Evolutionary conservation across 2,329 filamentous ascomycete genomes (phyloP), one percentile per base, ranked within the genome.

Genomic region (Xylariales sp.): DNA sequence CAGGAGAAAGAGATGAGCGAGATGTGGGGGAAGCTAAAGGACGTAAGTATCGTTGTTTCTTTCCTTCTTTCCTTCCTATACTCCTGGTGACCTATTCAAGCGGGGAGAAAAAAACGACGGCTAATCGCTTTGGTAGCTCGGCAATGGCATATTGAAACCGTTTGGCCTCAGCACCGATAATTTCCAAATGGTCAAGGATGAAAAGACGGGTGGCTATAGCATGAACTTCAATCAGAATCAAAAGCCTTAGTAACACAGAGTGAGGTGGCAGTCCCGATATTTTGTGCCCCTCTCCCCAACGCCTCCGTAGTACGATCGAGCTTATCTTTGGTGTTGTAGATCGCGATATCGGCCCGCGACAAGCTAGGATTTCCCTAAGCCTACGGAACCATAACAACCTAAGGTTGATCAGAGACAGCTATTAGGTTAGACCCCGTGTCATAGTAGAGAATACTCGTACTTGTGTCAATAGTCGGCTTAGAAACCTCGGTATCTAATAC

Each of bases 1-100:
- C 93, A 94, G 81, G 91, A 97, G 76, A 87, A 86, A 73, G 96
- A 99, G 81, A 93, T 96, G 87, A 90, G 87, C 2, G 95, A 99
- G 81, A 97, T 98, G 94, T 97, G 97, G 94, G 93, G 91, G 18
- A 97, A 98, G 82, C 81, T 99, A 74, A 97, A 97, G 78, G 90
- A 91, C 73, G 88, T 89, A 72, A 82, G 87, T 84, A 10, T 36
- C 16, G 7, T 58, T 8, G 10, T 4, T 23, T 23, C 23, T 23
- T 23, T 23, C 23, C 23, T 23, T 23, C 23, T 1, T 23, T 23
- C 9, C 36, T 18, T 45, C 7, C 53, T 3, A 10, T 18, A 6
- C 45, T 32, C 23, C 12, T 45, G 12, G 16, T 41, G 52, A 16
- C 8, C 36, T 36, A 7, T 36, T n/a, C 7, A 10, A 5, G 18